phyloP scores from a whole-genome alignment of 2,329 filamentous ascomycete species.

The Parascedosporium putredinis region DNA sequence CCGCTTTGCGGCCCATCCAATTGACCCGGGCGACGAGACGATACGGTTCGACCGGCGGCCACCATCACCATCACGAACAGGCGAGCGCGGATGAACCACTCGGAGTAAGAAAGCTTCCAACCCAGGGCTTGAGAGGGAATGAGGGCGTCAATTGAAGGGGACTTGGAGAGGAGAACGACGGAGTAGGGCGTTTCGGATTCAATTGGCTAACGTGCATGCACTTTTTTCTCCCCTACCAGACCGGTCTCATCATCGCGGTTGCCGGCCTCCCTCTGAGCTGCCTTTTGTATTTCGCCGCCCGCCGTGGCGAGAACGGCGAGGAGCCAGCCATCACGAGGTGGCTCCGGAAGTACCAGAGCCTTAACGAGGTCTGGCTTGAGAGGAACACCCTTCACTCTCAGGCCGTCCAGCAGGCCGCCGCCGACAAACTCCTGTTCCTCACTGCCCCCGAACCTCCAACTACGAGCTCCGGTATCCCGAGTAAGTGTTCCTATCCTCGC shows the following conservation, averaged over 20 bases:
- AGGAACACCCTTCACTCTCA: conserved; percentile 43
- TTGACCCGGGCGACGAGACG: conserved; percentile 30
- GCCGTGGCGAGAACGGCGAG: conserved; percentile 38
- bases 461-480: conserved; percentile 47
- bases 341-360: conserved; percentile 35
- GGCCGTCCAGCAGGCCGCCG: conserved; percentile 43
- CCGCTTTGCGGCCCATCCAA: conserved; percentile 20
- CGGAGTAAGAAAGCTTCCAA: conserved; percentile 35
- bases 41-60: conserved; percentile 39
- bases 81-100: conserved; percentile 42
- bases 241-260: conserved; percentile 36
- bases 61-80: conserved; percentile 31
- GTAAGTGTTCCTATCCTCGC: no score
- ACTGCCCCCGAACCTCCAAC: conserved; percentile 32
- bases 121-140: neutral
- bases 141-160: neutral
- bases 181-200: neutral
- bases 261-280: conserved; percentile 33
- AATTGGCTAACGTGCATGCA: conserved; percentile 7
- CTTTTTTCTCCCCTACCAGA: conserved; percentile 23
- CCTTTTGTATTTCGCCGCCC: conserved; percentile 38
- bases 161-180: no score
- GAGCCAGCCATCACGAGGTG: conserved; percentile 33
- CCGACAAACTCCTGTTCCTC: conserved; percentile 45
- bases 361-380: conserved; percentile 37